Conservation (phyloP, 192 early-diverging fungal genomes). For the Blastocladiella britannica region DNA sequence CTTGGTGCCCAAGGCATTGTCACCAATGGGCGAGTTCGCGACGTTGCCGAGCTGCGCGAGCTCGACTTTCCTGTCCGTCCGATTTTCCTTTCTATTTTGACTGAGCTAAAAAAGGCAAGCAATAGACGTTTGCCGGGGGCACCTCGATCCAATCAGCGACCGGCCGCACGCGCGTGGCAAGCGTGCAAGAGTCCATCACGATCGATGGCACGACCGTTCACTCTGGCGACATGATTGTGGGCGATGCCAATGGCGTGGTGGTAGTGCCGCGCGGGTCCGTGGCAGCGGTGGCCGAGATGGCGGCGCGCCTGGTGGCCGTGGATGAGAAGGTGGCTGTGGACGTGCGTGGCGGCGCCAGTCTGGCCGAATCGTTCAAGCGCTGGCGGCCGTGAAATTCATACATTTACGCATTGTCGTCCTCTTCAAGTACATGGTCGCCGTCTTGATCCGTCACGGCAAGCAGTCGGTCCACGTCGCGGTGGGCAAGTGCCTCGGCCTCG, state of each 20-base stretch:
- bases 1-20: conserved; percentile 17
- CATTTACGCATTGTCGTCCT: too few species aligned
- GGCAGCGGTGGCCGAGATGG: background rate
- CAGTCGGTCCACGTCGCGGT: too few species aligned
- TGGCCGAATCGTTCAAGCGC: too few species aligned
- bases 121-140: conserved; percentile 12
- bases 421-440: too few species aligned
- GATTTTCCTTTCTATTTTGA: background rate
- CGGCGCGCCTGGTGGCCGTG: too few species aligned
- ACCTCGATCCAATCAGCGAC: conserved; percentile 9
- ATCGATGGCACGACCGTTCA: conserved; percentile 7
- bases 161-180: conserved; percentile 1
- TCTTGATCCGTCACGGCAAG: too few species aligned
- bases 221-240: conserved; percentile 23
- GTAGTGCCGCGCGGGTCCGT: conserved; percentile 9
- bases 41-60: conserved; percentile 18
- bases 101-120: background rate
- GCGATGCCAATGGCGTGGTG: conserved; percentile 27
- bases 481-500: too few species aligned
- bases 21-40: conserved; percentile 20
- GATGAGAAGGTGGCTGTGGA: too few species aligned
- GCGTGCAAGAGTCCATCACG: conserved; percentile 1
- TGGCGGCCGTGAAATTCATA: too few species aligned
- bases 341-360: too few species aligned
- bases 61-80: conserved; percentile 5